Percentiles rank a stretch among this genome's conserved stretches.
Evolutionary conservation across 1,284 basidiomycete genomes (phyloP).

Genomic region (Cutaneotrichosporon mucoides): DNA sequence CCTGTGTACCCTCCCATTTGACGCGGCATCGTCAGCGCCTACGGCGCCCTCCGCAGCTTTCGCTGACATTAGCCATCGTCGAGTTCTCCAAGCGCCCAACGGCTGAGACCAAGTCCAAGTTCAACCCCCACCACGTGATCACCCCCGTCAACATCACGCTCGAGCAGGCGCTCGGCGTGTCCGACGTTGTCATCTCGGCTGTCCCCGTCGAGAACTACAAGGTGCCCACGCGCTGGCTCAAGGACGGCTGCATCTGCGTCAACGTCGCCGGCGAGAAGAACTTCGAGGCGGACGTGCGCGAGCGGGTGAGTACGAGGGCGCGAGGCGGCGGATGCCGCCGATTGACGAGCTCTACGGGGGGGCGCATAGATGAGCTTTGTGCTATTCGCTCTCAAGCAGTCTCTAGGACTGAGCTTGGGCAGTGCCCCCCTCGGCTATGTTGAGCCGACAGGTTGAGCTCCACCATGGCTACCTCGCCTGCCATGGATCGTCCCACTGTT

Average conservation of each 20-base stretch:
- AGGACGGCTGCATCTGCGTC: constrained; percentile 87
- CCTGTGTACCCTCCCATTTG: no score
- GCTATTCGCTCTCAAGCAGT: no score
- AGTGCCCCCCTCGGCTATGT: no score
- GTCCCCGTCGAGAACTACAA: constrained; percentile 86
- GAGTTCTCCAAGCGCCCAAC: constrained; percentile 86
- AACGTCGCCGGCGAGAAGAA: constrained; percentile 97
- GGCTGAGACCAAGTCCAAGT: constrained; percentile 48
- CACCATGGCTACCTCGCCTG: no score
- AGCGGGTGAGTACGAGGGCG: constrained; percentile 60
- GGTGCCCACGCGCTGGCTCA: constrained; percentile 79
- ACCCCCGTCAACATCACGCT: constrained; percentile 63
- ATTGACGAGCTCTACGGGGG: no score
- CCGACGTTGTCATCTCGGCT: constrained; percentile 86
- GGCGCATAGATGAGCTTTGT: no score
- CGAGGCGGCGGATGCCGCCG: background rate
- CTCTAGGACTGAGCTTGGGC: no score
- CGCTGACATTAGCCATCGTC: no score
- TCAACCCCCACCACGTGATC: constrained; percentile 79
- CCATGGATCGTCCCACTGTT: no score
- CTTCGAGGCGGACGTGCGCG: constrained; percentile 87
- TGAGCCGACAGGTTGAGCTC: no score
- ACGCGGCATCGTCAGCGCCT: no score
- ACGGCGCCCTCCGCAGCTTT: no score
- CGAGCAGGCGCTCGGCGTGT: constrained; percentile 71